These are phyloP conservation scores for Penicillium sp. DNA, from an alignment of 2,329 filamentous ascomycete genomes.

Conservation along the genomic window DNA sequence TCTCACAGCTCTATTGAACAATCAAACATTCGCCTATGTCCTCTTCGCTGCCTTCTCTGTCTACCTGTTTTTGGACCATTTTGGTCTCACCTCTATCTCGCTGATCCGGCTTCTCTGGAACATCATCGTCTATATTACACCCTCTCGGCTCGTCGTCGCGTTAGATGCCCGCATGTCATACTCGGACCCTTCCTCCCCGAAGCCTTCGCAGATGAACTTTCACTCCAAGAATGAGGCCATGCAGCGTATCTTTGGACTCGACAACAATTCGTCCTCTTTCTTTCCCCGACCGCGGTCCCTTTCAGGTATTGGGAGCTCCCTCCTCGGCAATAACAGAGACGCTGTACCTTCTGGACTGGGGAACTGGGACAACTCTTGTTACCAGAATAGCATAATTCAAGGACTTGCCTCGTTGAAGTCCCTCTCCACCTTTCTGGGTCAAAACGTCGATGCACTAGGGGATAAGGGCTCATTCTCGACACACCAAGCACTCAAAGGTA, in stretches of 20 bases:
- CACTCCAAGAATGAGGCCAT: constrained; percentile 60
- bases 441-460: constrained; percentile 36
- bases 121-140: constrained; percentile 36
- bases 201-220: constrained; percentile 34
- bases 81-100: constrained; percentile 27
- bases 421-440: constrained; percentile 61
- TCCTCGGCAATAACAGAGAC: constrained; percentile 33
- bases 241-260: constrained; percentile 58
- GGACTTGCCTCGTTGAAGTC: constrained; percentile 70
- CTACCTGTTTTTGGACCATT: constrained; percentile 29
- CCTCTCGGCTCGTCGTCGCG: constrained; percentile 38
- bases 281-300: constrained; percentile 53
- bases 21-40: constrained; percentile 28
- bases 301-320: constrained; percentile 49
- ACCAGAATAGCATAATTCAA: constrained; percentile 93
- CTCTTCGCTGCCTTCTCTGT: constrained; percentile 26
- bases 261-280: constrained; percentile 56
- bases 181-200: constrained; percentile 37
- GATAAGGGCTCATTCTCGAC: constrained; percentile 42
- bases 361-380: constrained; percentile 94
- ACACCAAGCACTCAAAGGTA: constrained; percentile 54
- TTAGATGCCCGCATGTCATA: constrained; percentile 50
- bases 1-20: constrained; percentile 25
- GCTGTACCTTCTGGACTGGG: constrained; percentile 60
- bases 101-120: constrained; percentile 36